Conservation (phyloP, 768 basidiomycete genomes). For the Suillus subaureus region DNA sequence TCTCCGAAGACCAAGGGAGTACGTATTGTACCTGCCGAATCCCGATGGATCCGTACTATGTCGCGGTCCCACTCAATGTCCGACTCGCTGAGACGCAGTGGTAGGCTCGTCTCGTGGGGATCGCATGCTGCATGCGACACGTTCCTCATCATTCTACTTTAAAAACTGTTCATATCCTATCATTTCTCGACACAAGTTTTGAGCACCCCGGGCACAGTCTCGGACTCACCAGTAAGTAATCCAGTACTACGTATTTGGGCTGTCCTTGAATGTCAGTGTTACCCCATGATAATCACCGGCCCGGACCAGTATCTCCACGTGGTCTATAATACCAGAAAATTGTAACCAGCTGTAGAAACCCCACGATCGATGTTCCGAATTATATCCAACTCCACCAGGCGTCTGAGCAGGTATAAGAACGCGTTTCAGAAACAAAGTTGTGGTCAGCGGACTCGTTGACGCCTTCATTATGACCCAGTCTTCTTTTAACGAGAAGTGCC, state of each 20-base stretch:
- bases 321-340: background rate
- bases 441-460: too few relatives aligned
- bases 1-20: background rate
- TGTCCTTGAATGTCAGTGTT: too few relatives aligned
- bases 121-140: too few relatives aligned
- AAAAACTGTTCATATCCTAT: background rate
- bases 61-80: background rate
- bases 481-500: background rate
- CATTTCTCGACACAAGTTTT: background rate
- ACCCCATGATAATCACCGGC: background rate
- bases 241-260: background rate
- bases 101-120: background rate
- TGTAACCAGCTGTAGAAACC: background rate
- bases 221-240: background rate
- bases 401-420: conserved; percentile 1
- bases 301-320: background rate
- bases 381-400: background rate
- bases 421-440: background rate
- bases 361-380: background rate
- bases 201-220: background rate
- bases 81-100: background rate
- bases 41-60: background rate
- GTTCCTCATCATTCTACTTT: too few relatives aligned
- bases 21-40: background rate
- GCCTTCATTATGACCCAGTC: background rate